Evolutionary conservation across 805 yeast genomes (phyloP).

Genomic region (Brettanomyces anomalus): DNA sequence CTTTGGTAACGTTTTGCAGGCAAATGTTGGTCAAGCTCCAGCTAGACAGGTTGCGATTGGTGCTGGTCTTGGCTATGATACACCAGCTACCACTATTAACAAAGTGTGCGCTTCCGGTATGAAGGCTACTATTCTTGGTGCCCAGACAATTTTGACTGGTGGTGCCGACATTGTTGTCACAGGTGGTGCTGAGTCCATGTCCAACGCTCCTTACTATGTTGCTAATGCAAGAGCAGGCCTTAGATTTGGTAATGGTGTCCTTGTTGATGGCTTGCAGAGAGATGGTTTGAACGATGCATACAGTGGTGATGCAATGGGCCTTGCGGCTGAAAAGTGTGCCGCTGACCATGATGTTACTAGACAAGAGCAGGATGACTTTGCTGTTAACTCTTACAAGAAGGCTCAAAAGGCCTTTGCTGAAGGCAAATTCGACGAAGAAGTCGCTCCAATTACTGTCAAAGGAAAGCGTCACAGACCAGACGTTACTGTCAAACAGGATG

Average conservation of each 20-base stretch:
- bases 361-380: conserved; percentile 84
- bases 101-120: conserved; percentile 97
- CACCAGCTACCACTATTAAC: conserved; percentile 86
- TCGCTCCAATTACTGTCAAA: conserved; percentile 80
- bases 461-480: conserved; percentile 91
- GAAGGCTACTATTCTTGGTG: conserved; percentile 84
- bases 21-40: conserved; percentile 94
- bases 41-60: conserved; percentile 95
- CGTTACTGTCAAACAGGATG: conserved; percentile 62
- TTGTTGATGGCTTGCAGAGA: conserved; percentile 84
- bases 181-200: conserved; percentile 98
- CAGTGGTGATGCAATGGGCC: conserved; percentile 87
- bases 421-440: conserved; percentile 78
- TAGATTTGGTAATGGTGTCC: conserved; percentile 72
- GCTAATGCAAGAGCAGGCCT: conserved; percentile 83
- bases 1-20: conserved; percentile 89
- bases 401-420: conserved; percentile 72
- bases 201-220: conserved; percentile 88
- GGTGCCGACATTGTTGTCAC: conserved; percentile 88
- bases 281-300: conserved; percentile 95
- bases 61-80: conserved; percentile 74
- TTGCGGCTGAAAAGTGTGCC: conserved; percentile 96
- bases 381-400: conserved; percentile 74
- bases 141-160: conserved; percentile 85
- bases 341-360: conserved; percentile 67